A percentile compares a stretch with the other conserved stretches of the same genome.
Conservation (phyloP, 2,329 filamentous ascomycete species). For the Simplicillium aogashimaense region DNA sequence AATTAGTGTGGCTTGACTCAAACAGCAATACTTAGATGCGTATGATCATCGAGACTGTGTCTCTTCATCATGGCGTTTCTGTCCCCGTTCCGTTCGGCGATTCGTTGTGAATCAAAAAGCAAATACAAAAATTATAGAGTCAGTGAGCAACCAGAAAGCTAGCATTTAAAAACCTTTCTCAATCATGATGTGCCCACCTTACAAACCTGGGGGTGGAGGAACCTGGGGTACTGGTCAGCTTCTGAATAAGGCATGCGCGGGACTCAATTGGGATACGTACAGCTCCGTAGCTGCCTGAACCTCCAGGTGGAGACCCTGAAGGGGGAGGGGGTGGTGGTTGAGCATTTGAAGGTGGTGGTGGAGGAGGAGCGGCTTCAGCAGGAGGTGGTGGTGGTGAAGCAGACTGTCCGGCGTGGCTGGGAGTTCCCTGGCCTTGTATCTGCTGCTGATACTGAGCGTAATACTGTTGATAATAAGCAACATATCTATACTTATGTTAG, state of each 20-base stretch:
- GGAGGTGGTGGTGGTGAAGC: constrained; percentile 47
- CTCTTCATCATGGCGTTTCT: too few species aligned
- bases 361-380: constrained; percentile 52
- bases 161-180: background rate
- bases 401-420: constrained; percentile 25
- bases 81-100: background rate
- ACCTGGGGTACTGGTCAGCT: constrained; percentile 25
- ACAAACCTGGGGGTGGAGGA: constrained; percentile 47
- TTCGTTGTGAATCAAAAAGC: background rate
- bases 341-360: constrained; percentile 45
- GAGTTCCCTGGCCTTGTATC: constrained; percentile 15
- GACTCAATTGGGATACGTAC: constrained; percentile 32
- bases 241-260: too few species aligned
- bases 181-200: constrained; percentile 5
- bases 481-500: constrained; percentile 34
- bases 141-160: background rate
- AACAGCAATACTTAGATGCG: too few species aligned
- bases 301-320: constrained; percentile 42
- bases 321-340: constrained; percentile 41
- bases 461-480: constrained; percentile 67
- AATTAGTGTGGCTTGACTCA: too few species aligned
- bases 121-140: background rate
- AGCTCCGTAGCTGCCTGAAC: constrained; percentile 46
- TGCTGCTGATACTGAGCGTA: constrained; percentile 35
- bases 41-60: too few species aligned